Percentiles rank a stretch among this genome's conserved stretches.
phyloP scores from a whole-genome alignment of 495 filamentous ascomycete genomes.

The Penicillium canescens region DNA sequence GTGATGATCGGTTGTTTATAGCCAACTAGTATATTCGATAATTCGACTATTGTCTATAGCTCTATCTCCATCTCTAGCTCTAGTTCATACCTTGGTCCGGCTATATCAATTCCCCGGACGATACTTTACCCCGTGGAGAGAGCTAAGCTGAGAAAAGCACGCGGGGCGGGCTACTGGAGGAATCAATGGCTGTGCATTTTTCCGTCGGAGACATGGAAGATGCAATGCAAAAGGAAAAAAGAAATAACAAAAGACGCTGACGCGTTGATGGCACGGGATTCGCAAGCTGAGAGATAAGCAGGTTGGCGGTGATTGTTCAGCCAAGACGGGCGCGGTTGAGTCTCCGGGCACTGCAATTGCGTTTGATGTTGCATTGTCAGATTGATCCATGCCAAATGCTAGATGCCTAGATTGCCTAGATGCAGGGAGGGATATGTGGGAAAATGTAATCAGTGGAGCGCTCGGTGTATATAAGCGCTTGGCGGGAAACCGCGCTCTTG shows the following conservation, averaged over 20 bases:
- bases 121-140: slow-evolving; percentile 15
- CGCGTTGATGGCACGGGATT: background rate
- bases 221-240: background rate
- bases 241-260: background rate
- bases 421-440: too few species aligned
- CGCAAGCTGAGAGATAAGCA: background rate
- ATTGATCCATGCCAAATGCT: too few species aligned
- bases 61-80: too few species aligned
- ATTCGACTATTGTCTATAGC: too few species aligned
- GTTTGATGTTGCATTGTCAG: background rate
- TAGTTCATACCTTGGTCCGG: background rate
- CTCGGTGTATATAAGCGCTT: slow-evolving; percentile 4
- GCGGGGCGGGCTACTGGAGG: slow-evolving; percentile 11
- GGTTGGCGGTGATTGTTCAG: background rate
- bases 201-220: slow-evolving; percentile 5
- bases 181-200: slow-evolving; percentile 17
- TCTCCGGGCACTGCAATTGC: background rate
- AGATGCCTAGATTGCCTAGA: too few species aligned
- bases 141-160: background rate
- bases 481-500: slow-evolving; percentile 4
- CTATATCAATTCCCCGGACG: slow-evolving; percentile 7
- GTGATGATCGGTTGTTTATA: too few species aligned
- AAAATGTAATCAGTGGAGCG: background rate
- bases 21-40: too few species aligned
- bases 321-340: background rate